phyloP scores from a whole-genome alignment of 768 basidiomycete species.

The Leccinum broughii region DNA sequence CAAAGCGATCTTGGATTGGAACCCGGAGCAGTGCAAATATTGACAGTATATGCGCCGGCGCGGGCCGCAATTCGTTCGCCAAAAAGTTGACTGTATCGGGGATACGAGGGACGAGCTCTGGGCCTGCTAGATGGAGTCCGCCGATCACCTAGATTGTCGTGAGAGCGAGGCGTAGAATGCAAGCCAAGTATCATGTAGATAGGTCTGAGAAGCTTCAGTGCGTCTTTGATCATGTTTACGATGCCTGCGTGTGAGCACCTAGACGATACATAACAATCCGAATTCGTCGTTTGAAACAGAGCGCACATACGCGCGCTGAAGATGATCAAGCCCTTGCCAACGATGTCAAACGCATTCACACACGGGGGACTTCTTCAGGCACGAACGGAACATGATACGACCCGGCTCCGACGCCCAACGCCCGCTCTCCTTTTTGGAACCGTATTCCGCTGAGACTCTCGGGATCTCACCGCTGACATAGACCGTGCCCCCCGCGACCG shows the following conservation, averaged over 20 bases:
- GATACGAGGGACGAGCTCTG: slow-evolving; percentile 63
- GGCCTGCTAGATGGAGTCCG: slow-evolving; percentile 79
- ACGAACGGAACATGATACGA: not conserved
- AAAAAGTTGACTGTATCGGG: slow-evolving; percentile 72
- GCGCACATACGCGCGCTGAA: slow-evolving; percentile 60
- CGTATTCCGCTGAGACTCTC: slow-evolving; percentile 63
- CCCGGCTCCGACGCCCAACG: slow-evolving; percentile 60
- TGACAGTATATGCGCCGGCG: slow-evolving; percentile 70
- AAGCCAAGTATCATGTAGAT: slow-evolving; percentile 62
- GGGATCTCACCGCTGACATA: slow-evolving; percentile 85
- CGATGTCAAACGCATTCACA: slow-evolving; percentile 43
- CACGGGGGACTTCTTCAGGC: not conserved
- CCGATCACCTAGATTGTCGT: slow-evolving; percentile 58
- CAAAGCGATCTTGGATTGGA: slow-evolving; percentile 71
- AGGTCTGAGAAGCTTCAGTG: slow-evolving; percentile 64
- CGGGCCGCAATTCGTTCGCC: slow-evolving; percentile 45
- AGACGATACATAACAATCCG: too few species aligned
- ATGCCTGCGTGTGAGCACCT: slow-evolving; percentile 82
- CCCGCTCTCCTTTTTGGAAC: slow-evolving; percentile 45
- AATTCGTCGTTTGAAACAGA: not conserved
- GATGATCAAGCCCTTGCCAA: slow-evolving; percentile 78
- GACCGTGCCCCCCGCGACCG: slow-evolving; percentile 59
- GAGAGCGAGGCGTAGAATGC: not conserved
- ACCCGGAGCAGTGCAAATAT: slow-evolving; percentile 79
- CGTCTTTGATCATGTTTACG: slow-evolving; percentile 78